A percentile compares a stretch with the other conserved stretches of the same genome.
Evolutionary conservation across 2,329 filamentous ascomycete genomes (phyloP).

Genomic region (Aureobasidium leucospermi): DNA sequence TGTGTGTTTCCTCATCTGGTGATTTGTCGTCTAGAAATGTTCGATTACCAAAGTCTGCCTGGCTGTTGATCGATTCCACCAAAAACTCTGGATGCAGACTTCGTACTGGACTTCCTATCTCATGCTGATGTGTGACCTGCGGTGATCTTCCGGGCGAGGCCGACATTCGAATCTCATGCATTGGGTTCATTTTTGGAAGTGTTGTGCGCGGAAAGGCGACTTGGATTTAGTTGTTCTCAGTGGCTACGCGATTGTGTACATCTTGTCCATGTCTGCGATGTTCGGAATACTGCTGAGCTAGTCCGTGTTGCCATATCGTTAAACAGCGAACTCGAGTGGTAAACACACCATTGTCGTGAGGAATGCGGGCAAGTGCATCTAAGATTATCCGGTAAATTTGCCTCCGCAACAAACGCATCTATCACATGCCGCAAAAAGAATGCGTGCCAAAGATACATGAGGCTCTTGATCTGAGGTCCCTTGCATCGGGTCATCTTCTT

Average conservation of each 20-base stretch:
- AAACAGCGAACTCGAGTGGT: neutral
- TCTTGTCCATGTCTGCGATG: neutral
- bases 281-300: neutral
- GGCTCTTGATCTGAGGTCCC: constrained; percentile 16
- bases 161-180: constrained; percentile 21
- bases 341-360: constrained; percentile 8
- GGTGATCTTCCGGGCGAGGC: constrained; percentile 29
- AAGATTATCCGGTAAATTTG: constrained; percentile 26
- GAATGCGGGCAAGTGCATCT: constrained; percentile 9
- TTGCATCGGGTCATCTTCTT: constrained; percentile 14
- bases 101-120: constrained; percentile 26
- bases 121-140: constrained; percentile 23
- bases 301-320: neutral
- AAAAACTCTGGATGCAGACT: constrained; percentile 29
- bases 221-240: neutral
- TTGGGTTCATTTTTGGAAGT: neutral
- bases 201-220: neutral
- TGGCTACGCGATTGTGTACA: neutral
- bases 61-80: constrained; percentile 25
- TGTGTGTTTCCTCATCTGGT: neutral
- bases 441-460: constrained; percentile 22
- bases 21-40: constrained; percentile 30
- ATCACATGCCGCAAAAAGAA: constrained; percentile 30
- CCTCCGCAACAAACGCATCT: constrained; percentile 33
- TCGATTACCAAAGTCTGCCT: constrained; percentile 24